Evolutionary conservation across 2,329 filamentous ascomycete species (phyloP).

Genomic region (Pyricularia grisea): DNA sequence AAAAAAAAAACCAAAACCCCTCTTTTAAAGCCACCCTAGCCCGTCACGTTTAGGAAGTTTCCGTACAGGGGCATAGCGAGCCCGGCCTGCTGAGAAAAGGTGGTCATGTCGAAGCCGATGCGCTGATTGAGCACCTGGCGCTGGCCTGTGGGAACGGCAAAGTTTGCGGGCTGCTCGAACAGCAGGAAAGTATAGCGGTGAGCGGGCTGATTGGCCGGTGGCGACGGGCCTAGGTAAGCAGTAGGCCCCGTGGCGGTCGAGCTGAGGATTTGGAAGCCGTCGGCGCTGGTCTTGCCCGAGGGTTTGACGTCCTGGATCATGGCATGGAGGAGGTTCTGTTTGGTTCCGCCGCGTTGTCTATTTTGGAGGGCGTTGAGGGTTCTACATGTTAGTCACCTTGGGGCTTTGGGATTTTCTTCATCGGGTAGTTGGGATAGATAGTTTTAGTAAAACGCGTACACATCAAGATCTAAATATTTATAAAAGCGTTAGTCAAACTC

Average conservation of each 20-base stretch:
- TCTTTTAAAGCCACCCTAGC: background rate
- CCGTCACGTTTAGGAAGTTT: conserved; percentile 10
- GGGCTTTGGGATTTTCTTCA: background rate
- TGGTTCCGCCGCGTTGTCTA: conserved; percentile 1
- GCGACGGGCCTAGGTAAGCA: conserved; percentile 19
- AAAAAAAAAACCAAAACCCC: background rate
- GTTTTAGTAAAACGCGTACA: conserved; percentile 11
- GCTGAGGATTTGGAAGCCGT: conserved; percentile 11
- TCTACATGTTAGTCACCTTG: background rate
- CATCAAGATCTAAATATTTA: conserved; percentile 11
- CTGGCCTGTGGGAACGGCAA: conserved; percentile 16
- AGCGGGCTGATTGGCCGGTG: conserved; percentile 23
- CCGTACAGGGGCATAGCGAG: conserved; percentile 7
- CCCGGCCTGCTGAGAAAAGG: conserved; percentile 6
- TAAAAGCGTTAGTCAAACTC: background rate
- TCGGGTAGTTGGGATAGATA: background rate
- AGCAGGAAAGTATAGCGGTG: conserved; percentile 27
- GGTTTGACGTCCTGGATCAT: conserved; percentile 17
- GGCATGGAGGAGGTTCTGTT: conserved; percentile 13
- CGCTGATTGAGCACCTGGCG: conserved; percentile 4
- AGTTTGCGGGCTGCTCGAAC: conserved; percentile 24
- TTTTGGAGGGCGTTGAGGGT: background rate
- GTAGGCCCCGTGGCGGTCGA: conserved; percentile 13
- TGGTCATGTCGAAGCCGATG: conserved; percentile 8
- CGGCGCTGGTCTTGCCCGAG: conserved; percentile 1